Conservation (phyloP, 2,329 filamentous ascomycete genomes). For the Trichoderma brevicompactum region DNA sequence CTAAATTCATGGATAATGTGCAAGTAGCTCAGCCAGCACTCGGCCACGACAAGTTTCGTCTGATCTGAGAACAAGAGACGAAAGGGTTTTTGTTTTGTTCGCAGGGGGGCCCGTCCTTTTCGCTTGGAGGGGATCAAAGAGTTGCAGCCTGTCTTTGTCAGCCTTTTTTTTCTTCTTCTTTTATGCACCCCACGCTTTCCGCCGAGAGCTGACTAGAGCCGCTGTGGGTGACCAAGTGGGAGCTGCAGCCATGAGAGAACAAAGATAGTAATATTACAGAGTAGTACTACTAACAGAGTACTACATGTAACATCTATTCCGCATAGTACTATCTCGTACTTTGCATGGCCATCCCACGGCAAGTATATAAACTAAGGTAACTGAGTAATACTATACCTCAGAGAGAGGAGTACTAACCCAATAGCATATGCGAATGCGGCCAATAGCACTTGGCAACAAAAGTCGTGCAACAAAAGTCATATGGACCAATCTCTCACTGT, state of each 20-base stretch:
- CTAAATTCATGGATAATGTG: too few species aligned
- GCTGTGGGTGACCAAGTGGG: conserved; percentile 7
- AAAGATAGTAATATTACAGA: too few species aligned
- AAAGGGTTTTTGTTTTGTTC: not conserved
- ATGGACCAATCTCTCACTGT: not conserved
- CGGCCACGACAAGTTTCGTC: not conserved
- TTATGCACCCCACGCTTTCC: conserved; percentile 15
- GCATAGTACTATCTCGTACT: too few species aligned
- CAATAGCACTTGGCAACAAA: not conserved
- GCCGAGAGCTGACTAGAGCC: conserved; percentile 22
- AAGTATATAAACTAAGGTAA: too few species aligned
- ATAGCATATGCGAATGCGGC: not conserved
- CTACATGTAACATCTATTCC: too few species aligned
- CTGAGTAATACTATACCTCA: too few species aligned
- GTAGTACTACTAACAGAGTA: too few species aligned
- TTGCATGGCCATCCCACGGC: too few species aligned
- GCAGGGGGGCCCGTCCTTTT: too few species aligned
- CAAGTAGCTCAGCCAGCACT: too few species aligned
- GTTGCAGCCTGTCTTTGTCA: not conserved
- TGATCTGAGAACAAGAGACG: not conserved
- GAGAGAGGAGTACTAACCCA: too few species aligned
- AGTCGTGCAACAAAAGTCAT: not conserved
- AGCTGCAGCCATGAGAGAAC: conserved; percentile 12
- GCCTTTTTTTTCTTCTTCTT: not conserved
- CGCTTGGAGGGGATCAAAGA: too few species aligned